Evolutionary conservation across 1,284 basidiomycete species (phyloP), one percentile per base, ranked within the genome.

Genomic region (Athelia psychrophila): DNA sequence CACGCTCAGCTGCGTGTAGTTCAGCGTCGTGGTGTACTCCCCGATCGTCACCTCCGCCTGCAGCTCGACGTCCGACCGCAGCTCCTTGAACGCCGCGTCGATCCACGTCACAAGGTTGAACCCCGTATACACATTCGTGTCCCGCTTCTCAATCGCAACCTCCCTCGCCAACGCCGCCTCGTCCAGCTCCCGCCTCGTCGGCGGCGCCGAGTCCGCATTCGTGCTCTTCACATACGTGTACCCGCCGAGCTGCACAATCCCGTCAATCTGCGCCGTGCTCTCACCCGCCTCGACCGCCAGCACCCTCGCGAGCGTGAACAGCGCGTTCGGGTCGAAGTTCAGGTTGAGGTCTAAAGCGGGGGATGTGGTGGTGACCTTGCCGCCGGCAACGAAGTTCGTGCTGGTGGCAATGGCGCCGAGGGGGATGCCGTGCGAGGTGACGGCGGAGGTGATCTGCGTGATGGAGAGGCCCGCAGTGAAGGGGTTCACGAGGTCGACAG

Each of bases 221-320:
- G 72, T 76, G 18, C 74, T 60, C 22, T 63, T 66, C 27, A 86
- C 64, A 59, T 88, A 87, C 32, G 78, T 71, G 57, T 86, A 86
- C 24, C 83, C 88, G 27, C 86, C 89, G n/a, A 91, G 66, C 32
- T 72, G 59, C 8, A 91, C 83, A 52, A 92, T 83, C 9, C 76
- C 80, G 57, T 92, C 90, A 52, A 92, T 69, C 40, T 83, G 84
- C 10, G 74, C 72, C 1, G 81, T 79, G 58, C 80, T 71, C 53
- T 87, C 65, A 2, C 85, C 84, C 10, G 86, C 83, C 56, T 86
- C 73, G 13, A 85, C 72, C 6, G 84, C 86, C 4, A 91, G 74
- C 2, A 76, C 74, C 23, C 88, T 79, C 27, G 87, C 84, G n/a
- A 91, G 72, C 0, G 84, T 86, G 64, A 92, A 91, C 38, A 92